Evolutionary conservation across 306 rosid species (phyloP).

Genomic region (Geum urbanum): DNA sequence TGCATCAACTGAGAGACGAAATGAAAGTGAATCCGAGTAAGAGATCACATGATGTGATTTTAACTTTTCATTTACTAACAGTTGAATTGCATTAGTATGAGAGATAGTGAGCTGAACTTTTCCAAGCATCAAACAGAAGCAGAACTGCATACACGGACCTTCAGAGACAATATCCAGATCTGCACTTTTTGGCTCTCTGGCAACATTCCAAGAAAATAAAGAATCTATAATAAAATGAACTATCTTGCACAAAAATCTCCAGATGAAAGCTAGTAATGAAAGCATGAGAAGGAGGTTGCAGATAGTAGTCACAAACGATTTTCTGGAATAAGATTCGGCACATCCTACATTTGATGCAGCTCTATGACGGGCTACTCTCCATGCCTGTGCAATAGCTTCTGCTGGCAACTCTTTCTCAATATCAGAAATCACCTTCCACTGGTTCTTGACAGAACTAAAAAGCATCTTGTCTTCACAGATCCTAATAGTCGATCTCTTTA

Average conservation of each 20-base stretch:
- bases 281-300: conserved; percentile 34
- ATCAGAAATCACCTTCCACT: conserved; percentile 58
- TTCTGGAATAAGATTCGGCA: conserved; percentile 25
- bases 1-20: conserved; percentile 44
- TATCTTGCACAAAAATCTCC: conserved; percentile 41
- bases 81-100: conserved; percentile 43
- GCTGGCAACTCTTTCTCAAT: conserved; percentile 69
- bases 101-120: conserved; percentile 45
- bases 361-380: conserved; percentile 74
- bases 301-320: conserved; percentile 13
- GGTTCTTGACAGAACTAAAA: conserved; percentile 42
- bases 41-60: conserved; percentile 50
- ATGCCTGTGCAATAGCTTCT: conserved; percentile 72
- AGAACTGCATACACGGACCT: conserved; percentile 36
- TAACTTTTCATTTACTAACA: conserved; percentile 43
- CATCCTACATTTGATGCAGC: conserved; percentile 47
- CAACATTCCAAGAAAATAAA: conserved; percentile 26
- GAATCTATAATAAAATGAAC: conserved; percentile 29
- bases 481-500: conserved; percentile 47
- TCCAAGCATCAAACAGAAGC: conserved; percentile 58
- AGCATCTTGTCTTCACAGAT: conserved; percentile 40
- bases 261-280: conserved; percentile 32
- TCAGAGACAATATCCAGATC: conserved; percentile 31
- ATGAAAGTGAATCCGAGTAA: conserved; percentile 38
- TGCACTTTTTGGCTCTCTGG: conserved; percentile 38